Evolutionary conservation across 1,139 yeast genomes (phyloP), one percentile per base, ranked within the genome.

Genomic region (Geotrichum restrictum): DNA sequence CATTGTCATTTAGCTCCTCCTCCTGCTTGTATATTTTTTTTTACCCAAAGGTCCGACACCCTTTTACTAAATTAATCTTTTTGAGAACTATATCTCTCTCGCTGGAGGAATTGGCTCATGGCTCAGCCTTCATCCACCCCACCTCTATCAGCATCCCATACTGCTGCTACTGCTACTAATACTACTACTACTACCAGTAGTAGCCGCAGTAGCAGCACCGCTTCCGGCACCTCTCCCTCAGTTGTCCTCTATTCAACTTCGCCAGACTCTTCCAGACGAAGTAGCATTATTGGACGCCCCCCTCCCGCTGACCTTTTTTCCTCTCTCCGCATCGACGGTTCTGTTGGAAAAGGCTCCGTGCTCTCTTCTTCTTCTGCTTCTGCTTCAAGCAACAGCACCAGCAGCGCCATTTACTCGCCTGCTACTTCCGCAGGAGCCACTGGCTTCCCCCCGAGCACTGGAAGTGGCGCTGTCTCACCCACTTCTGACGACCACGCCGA

Each of bases 261-360:
- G n/a, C 37, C 45, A 5, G 44, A 39, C 39, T 38, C 49, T 3
- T 39, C 44, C 7, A 24, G 53, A 16, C 22, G 50, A 16, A 40
- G 49, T 22, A 45, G 49, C 36, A 51, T 51, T 34, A 39, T 51
- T 14, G 53, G 53, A 7, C 33, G 48, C 36, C 53, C 53, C 18
- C 53, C 53, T 24, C 53, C 53, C n/a, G 45, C 53, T 1, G 50
- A 45, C 41, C 38, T 51, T 6, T 51, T 36, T 14, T 51, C 53
- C 7, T 51, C 53, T 5, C 46, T 46, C 14, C 31, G 49, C 14
- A 34, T 38, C 32, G 39, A 22, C 14, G 33, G 37, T 22, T 11
- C 39, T 16, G 22, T 14, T n/a, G n/a, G n/a, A 24, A 24, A 24
- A 24, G 29, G 29, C 29, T 8, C 8, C 7, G 29, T n/a, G n/a